Base-by-base conservation (phyloP, 192 early-diverging fungal species). In the Rhizophagus sp. region DNA sequence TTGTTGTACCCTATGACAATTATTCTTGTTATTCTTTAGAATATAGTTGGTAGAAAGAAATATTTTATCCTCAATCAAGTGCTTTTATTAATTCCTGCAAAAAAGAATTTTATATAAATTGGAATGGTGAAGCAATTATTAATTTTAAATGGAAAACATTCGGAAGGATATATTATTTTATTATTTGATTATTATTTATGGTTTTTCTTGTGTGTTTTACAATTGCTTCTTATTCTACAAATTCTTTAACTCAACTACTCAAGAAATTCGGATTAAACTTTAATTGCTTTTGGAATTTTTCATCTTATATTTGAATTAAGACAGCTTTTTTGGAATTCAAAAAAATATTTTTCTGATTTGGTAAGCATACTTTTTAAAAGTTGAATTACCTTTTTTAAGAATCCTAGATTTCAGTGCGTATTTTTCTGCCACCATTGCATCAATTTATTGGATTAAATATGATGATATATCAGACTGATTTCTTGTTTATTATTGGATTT, bases 101-200 rank as follows among this genome's bases (percentile, higher is more conserved):
- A 12, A 33, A 12, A 25, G 52, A 62, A 5, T 13, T 74, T 10
- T 74, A 61, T 34, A 36, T 15, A 57, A 24, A 8, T 24, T 74
- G 52, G 52, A 62, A 74, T 57, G 73, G 47, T 4, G 49, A 74
- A 74, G 50, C 50, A 57, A 25, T 74, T 30, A n/a, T 74, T 17
- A 57, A 74, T 74, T 74, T 74, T 39, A 74, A 74, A 22, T 74
- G 73, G 73, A 17, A 74, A 10, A 34, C 8, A 1, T 74, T 57
- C 34, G 73, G 52, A 30, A 30, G 22, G 10, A 19, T 10, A n/a
- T 61, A 61, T 62, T 74, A 34, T 34, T 13, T 52, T 6, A 15
- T 27, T 27, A 74, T 57, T 62, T 74, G 73, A 52, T 17, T 19
- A 30, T 1, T 34, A 19, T 62, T 57, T 50, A 24, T 15, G 2